phyloP scores from a whole-genome alignment of 1,139 yeast genomes.

The Debaryomyces sp. region DNA sequence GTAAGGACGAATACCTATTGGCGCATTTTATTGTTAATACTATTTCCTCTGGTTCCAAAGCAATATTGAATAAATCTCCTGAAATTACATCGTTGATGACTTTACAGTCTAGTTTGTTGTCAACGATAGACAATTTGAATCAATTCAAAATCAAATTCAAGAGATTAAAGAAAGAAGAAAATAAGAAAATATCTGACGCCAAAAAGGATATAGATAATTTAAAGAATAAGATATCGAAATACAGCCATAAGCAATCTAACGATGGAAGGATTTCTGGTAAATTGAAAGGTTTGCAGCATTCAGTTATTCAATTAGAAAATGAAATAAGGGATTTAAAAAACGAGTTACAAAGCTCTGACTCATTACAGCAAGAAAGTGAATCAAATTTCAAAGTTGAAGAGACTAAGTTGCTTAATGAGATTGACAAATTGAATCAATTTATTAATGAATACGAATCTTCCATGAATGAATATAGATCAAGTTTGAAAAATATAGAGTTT shows the following conservation, averaged over 20 bases:
- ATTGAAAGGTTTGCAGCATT: constrained; percentile 44
- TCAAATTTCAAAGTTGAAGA: constrained; percentile 25
- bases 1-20: constrained; percentile 22
- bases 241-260: constrained; percentile 21
- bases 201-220: constrained; percentile 61
- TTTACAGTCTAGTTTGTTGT: constrained; percentile 61
- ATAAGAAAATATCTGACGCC: constrained; percentile 53
- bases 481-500: constrained; percentile 25
- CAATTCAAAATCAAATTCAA: constrained; percentile 54
- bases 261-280: constrained; percentile 41
- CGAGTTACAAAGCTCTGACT: constrained; percentile 22
- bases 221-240: constrained; percentile 50
- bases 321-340: constrained; percentile 33
- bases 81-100: constrained; percentile 57
- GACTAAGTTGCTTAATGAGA: constrained; percentile 21
- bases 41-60: constrained; percentile 32
- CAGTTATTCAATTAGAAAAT: constrained; percentile 42
- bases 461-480: constrained; percentile 23
- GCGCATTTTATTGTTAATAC: constrained; percentile 37
- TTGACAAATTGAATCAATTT: constrained; percentile 26
- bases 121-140: constrained; percentile 59
- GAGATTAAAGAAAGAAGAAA: constrained; percentile 64
- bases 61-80: constrained; percentile 39
- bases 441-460: constrained; percentile 30
- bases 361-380: constrained; percentile 21